These are phyloP conservation scores for Teratosphaeria viscida DNA, from an alignment of 2,329 filamentous ascomycete species.

Conservation along the genomic window DNA sequence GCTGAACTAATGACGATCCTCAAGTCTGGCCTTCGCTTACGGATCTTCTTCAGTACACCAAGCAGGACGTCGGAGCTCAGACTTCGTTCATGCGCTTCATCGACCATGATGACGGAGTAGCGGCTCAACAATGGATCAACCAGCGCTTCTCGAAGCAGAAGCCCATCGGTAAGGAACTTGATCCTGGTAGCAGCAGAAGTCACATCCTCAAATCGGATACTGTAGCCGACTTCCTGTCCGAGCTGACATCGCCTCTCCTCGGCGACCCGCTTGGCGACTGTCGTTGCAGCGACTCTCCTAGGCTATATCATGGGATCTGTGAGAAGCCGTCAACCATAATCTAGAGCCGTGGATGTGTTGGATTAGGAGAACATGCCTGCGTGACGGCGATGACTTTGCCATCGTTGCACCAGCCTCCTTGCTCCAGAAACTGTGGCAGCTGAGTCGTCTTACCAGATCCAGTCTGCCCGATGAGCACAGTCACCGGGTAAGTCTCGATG, in stretches of 20 bases:
- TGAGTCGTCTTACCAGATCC: conserved; percentile 95
- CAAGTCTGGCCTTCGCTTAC: conserved; percentile 66
- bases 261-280: conserved; percentile 77
- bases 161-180: conserved; percentile 90
- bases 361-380: conserved; percentile 52
- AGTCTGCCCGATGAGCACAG: conserved; percentile 85
- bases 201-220: conserved; percentile 82
- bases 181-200: conserved; percentile 77
- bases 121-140: conserved; percentile 83
- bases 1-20: conserved; percentile 88
- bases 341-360: background rate
- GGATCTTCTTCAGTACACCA: conserved; percentile 83
- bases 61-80: conserved; percentile 86
- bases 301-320: conserved; percentile 47
- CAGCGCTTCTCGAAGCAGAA: conserved; percentile 82
- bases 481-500: conserved; percentile 73
- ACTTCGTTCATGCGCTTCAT: conserved; percentile 91
- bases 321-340: conserved; percentile 20
- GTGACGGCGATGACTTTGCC: conserved; percentile 80
- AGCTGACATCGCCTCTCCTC: conserved; percentile 79
- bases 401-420: conserved; percentile 78
- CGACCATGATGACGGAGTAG: conserved; percentile 95
- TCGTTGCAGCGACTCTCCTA: conserved; percentile 79
- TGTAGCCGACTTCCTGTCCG: conserved; percentile 80
- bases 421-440: conserved; percentile 80